A percentile compares a stretch with the other conserved stretches of the same genome.
These are phyloP conservation scores for Neonectria coccinea DNA, from an alignment of 2,329 filamentous ascomycete species.

Conservation along the genomic window DNA sequence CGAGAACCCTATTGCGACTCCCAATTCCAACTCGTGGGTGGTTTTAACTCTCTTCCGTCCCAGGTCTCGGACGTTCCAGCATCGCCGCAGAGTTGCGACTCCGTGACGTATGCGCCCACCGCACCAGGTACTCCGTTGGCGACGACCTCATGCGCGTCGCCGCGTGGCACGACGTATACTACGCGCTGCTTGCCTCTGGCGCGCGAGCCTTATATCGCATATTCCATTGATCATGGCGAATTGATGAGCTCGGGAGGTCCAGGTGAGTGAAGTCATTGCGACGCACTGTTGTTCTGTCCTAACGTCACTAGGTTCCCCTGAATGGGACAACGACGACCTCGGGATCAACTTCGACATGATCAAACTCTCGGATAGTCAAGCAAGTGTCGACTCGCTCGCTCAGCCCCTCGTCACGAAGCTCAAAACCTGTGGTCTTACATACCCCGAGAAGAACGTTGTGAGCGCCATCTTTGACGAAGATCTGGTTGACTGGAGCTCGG, in stretches of 20 bases:
- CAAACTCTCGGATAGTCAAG: not conserved
- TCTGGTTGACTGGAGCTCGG: constrained; percentile 31
- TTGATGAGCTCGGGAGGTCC: not conserved
- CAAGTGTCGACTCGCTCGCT: not conserved
- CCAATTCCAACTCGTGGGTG: not conserved
- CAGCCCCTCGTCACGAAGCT: not conserved
- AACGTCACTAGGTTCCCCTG: not conserved
- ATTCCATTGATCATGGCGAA: not conserved
- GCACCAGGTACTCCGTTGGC: not conserved
- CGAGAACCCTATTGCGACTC: not conserved
- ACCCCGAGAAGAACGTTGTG: constrained; percentile 8
- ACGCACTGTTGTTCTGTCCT: not conserved
- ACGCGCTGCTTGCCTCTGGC: not conserved
- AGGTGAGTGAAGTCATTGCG: not conserved
- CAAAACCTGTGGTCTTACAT: not conserved
- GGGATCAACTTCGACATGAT: not conserved
- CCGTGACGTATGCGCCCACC: not conserved
- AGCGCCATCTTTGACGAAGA: constrained; percentile 18
- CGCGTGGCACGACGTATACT: not conserved
- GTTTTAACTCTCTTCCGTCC: not conserved
- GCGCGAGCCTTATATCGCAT: not conserved
- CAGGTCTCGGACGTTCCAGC: not conserved
- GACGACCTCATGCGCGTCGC: not conserved
- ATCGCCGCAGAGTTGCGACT: not conserved
- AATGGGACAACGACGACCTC: not conserved